These are phyloP conservation scores for Solanum paucissectum DNA, from an alignment of 257 asterid species.

Conservation along the genomic window DNA sequence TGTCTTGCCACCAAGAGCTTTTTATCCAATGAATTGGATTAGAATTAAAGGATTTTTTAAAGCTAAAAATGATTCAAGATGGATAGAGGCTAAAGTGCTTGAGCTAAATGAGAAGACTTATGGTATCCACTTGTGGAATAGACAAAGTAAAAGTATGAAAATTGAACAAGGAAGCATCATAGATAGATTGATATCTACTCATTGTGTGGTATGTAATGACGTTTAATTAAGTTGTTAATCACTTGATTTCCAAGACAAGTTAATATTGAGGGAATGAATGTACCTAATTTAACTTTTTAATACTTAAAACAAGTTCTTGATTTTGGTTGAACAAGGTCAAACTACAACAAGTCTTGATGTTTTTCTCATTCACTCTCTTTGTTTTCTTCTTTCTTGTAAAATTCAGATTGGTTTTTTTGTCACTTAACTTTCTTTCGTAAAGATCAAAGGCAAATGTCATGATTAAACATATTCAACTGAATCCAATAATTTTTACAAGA, in stretches of 20 bases:
- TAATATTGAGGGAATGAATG: not conserved
- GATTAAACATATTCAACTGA: not conserved
- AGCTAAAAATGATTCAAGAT: conserved; percentile 4
- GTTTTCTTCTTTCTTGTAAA: not conserved
- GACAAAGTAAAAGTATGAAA: conserved; percentile 20
- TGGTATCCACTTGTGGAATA: conserved; percentile 79
- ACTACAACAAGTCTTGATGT: not conserved
- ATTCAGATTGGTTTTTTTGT: not conserved
- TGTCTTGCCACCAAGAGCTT: conserved; percentile 44
- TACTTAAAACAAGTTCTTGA: not conserved
- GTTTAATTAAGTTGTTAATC: not conserved
- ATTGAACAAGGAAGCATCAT: conserved; percentile 68
- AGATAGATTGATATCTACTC: conserved; percentile 34
- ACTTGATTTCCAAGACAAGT: not conserved
- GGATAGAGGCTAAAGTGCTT: conserved; percentile 37
- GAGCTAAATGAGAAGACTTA: conserved; percentile 25
- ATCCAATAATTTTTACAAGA: not conserved
- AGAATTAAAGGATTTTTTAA: conserved; percentile 23
- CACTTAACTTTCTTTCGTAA: not conserved
- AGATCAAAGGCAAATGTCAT: not conserved
- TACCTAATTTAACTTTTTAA: not conserved
- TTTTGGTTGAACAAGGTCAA: not conserved
- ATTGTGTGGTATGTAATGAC: conserved; percentile 41
- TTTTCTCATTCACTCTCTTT: not conserved
- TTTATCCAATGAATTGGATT: conserved; percentile 63